Evolutionary conservation across 2,329 filamentous ascomycete genomes (phyloP), one percentile per base, ranked within the genome.

Genomic region (Aspergillus sp.): DNA sequence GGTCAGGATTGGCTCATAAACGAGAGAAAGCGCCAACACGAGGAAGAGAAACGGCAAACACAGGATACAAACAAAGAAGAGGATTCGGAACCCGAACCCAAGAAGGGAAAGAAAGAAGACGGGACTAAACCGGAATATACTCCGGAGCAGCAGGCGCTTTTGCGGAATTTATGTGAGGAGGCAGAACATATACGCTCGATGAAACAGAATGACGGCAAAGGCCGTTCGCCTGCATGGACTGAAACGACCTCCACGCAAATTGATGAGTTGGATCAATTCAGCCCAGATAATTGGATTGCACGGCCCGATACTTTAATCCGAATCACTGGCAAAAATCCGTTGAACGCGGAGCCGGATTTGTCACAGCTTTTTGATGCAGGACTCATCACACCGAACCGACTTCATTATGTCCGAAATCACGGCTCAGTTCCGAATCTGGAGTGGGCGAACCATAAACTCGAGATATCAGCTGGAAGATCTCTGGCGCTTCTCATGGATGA

Each of bases 341-440:
- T 80, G 47, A 80, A 80, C 48, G 73, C 68, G 2, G 77, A 80
- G 55, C 60, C 74, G 0, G 51, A 68, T 0, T 63, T 79, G 1
- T 60, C 60, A 1, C 57, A 58, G 10, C 66, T 80, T 0, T 74
- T 70, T 46, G 65, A 74, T 0, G 71, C 68, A 4, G 76, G 76
- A 0, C 59, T 78, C 1, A 74, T 77, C 49, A 79, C 77, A 0
- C 75, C 75, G 0, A 76, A 75, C 44, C 64, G 71, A 46, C 52
- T 79, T 1, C 74, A 78, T 55, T 79, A 77, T 49, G 74, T 79
- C 10, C 67, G 77, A 3, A 80, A 76, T 45, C 77, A 80, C 49
- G 75, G 75, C n/a, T 60, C 73, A 3, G 77, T 80, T 1, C 77
- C 77, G 0, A 64, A 71, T 6, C 48, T 78, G 0, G 53, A 76